These are phyloP conservation scores for Rubus idaeus DNA, from an alignment of 306 rosid species.

Conservation along the genomic window DNA sequence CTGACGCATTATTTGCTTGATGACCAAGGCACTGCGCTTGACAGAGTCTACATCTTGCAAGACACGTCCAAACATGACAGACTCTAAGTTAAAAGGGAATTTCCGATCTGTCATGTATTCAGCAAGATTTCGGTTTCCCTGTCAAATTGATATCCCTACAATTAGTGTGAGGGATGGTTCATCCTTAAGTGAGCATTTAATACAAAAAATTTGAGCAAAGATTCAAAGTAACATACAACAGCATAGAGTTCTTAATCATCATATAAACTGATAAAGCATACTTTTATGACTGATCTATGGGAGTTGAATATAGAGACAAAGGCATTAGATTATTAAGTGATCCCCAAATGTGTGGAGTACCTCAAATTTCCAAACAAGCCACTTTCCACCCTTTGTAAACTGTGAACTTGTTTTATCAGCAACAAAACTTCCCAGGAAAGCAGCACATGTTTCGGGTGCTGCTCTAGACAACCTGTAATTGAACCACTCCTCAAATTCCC, in stretches of 20 bases:
- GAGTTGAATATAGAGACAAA: not conserved
- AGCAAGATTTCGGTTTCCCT: slow-evolving; percentile 85
- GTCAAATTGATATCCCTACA: slow-evolving; percentile 34
- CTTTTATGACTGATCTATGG: not conserved
- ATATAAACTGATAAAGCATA: not conserved
- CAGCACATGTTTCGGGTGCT: slow-evolving; percentile 96
- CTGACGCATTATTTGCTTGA: slow-evolving; percentile 95
- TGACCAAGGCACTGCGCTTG: slow-evolving; percentile 73
- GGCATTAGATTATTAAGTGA: not conserved
- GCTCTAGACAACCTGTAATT: slow-evolving; percentile 94
- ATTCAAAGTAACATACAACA: not conserved
- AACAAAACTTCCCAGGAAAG: slow-evolving; percentile 88
- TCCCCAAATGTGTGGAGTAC: slow-evolving; percentile 32
- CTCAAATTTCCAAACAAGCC: slow-evolving; percentile 99
- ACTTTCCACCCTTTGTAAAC: slow-evolving; percentile 83
- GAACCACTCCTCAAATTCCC: slow-evolving; percentile 90
- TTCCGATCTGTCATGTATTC: slow-evolving; percentile 79
- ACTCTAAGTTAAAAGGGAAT: slow-evolving; percentile 83
- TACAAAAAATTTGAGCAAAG: not conserved
- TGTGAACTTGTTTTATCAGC: slow-evolving; percentile 62
- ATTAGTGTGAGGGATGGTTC: slow-evolving; percentile 37
- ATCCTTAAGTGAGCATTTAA: slow-evolving; percentile 10
- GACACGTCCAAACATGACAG: slow-evolving; percentile 86
- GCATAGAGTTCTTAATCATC: not conserved
- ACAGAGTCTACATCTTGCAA: slow-evolving; percentile 71